phyloP scores from a whole-genome alignment of 106 monocot species.

The Triglochin maritima region DNA sequence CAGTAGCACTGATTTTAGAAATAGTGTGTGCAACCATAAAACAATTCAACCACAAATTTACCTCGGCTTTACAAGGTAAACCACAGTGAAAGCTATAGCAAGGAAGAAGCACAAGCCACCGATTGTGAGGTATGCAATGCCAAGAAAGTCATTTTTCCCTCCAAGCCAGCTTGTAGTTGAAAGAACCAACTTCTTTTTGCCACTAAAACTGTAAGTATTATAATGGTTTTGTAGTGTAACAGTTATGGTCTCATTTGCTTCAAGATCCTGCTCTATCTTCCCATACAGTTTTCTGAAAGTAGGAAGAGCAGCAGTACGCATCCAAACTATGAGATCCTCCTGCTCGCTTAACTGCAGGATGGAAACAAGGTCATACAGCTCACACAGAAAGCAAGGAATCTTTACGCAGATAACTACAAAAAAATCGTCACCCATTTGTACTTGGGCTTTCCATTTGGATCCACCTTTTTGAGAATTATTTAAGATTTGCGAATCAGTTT shows the following conservation, averaged over 20 bases:
- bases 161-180: constrained; percentile 56
- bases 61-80: constrained; percentile 36
- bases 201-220: constrained; percentile 49
- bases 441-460: too few relatives aligned
- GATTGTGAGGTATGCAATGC: constrained; percentile 38
- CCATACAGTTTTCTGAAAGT: constrained; percentile 58
- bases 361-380: too few relatives aligned
- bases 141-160: constrained; percentile 58
- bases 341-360: constrained; percentile 35
- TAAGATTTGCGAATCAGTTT: too few relatives aligned
- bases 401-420: too few relatives aligned
- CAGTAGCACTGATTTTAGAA: neutral
- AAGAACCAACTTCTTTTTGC: constrained; percentile 56
- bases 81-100: constrained; percentile 26
- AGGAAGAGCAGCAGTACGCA: constrained; percentile 60
- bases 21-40: neutral
- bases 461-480: too few relatives aligned
- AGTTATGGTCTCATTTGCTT: constrained; percentile 25
- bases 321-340: constrained; percentile 66
- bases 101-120: constrained; percentile 46
- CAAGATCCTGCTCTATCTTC: constrained; percentile 37
- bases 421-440: too few relatives aligned
- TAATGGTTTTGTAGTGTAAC: constrained; percentile 43
- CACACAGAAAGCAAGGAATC: too few relatives aligned
- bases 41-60: neutral